Evolutionary conservation across 2,329 filamentous ascomycete species (phyloP), one percentile per base, ranked within the genome.

Genomic region (Cladophialophora immunda): DNA sequence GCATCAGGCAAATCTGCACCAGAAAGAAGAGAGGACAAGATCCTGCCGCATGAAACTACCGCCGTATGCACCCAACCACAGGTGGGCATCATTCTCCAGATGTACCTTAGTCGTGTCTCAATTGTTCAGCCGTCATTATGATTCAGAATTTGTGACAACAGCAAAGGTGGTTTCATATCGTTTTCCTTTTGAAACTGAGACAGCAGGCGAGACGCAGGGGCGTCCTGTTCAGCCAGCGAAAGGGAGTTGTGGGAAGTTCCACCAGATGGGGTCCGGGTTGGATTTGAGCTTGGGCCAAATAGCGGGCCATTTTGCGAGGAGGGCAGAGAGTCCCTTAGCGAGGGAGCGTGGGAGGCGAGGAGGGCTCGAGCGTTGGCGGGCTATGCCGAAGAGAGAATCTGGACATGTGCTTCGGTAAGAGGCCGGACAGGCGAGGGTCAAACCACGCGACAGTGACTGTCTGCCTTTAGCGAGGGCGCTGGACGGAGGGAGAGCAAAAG

Each of bases 361-460:
- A 30, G 27, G 27, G n/a, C 13, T 19, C 27, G 27, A 55, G 53
- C 53, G 27, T 13, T 32, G 30, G 53, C 29, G 4, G 30, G 41
- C 57, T 52, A 62, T 57, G 27, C 56, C 32, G n/a, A 62, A 62
- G 52, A 41, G 38, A 59, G 64, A 62, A 62, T 29, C 19, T 62
- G 64, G 27, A 45, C 64, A 62, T 62, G 64, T 62, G 64, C 58
- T 52, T 32, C 47, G 45, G 45, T 27, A 36, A 54, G 36, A 17
- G 17, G 25, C 55, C 41, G 54, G 47, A 19, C n/a, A 56, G 54
- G 54, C 17, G 32, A 36, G 36, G 19, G n/a, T 59, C 38, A 32
- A 30, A 47, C 57, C 25, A 59, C 57, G 57, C 41, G 57, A 59
- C 30, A 59, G 7, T 45, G 32, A 59, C 19, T 47, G 36, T 47